Base-by-base conservation (phyloP, 805 yeast species). In the Yarrowia keelungensis region DNA sequence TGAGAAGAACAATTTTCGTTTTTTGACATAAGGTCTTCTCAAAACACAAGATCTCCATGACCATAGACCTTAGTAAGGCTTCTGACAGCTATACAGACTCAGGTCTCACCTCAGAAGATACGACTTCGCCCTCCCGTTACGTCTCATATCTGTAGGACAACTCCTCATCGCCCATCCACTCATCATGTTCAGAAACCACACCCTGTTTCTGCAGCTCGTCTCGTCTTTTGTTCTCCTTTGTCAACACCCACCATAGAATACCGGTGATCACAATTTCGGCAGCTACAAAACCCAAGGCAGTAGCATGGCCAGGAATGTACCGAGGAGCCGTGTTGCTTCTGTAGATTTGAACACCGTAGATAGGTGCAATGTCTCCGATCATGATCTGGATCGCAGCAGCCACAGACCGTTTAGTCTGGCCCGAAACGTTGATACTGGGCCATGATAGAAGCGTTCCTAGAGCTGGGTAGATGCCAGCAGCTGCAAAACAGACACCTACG, bases 301-400 rank as follows among this genome's bases (percentile, higher is more conserved):
- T 43, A n/a, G 66, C 53, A 5, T 59, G 66, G 5, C 66, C 66
- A 5, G 66, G 66, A 15, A 59, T 59, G 35, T 45, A 59, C 12
- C 43, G 15, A 2, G 65, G 66, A 4, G 66, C 66, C 9, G 50
- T 58, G 32, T n/a, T 12, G 42, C 66, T 45, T 43, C 66, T 35
- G 53, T 59, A 59, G 12, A 59, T 59, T 15, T 59, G 66, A 2
- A 59, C 66, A 5, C 66, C 66, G 14, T 59, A 59, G 22, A 59
- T 59, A 19, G 66, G 66, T 7, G 66, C 66, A 35, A 45, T 59
- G 22, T 59, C 66, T 35, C 66, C 66, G 8, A 59, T 45, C 66
- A 59, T 59, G 32, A 59, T 45, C 35, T 59, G 66, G 19, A 59
- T 59, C 4, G 66, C 66, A 11, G 53, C 43, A 10, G 66, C 66